A percentile compares a stretch with the other conserved stretches of the same genome.
Evolutionary conservation across 1,139 yeast genomes (phyloP).

Genomic region (Saccharomyces hybrid): DNA sequence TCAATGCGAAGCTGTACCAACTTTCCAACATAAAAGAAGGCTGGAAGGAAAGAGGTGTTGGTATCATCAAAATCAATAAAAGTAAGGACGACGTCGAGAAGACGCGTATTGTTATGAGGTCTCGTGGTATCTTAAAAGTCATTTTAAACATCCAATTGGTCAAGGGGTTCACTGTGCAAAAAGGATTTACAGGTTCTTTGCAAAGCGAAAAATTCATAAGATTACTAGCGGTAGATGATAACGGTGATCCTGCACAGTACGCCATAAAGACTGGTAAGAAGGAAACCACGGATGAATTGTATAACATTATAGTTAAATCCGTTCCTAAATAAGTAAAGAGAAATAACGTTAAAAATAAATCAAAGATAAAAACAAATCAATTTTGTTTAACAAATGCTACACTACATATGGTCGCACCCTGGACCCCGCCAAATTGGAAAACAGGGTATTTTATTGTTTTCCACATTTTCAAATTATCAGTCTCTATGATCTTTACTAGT

Average conservation of each 20-base stretch:
- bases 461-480: constrained; percentile 46
- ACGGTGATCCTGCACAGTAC: constrained; percentile 69
- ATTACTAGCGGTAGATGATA: constrained; percentile 48
- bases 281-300: constrained; percentile 53
- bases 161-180: constrained; percentile 50
- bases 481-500: constrained; percentile 46
- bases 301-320: constrained; percentile 41
- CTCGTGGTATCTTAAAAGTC: constrained; percentile 78
- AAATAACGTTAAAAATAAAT: neutral
- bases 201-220: constrained; percentile 76
- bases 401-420: constrained; percentile 83
- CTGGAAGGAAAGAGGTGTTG: constrained; percentile 96
- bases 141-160: constrained; percentile 68
- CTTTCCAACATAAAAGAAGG: constrained; percentile 59
- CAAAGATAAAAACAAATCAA: neutral
- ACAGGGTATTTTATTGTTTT: constrained; percentile 65
- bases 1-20: constrained; percentile 75
- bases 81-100: constrained; percentile 24
- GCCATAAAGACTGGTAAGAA: constrained; percentile 66
- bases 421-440: constrained; percentile 80
- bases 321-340: constrained; percentile 14
- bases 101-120: constrained; percentile 78
- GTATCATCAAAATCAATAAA: constrained; percentile 74
- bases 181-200: constrained; percentile 83
- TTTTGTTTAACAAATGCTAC: constrained; percentile 57